A percentile compares a stretch with the other conserved stretches of the same genome.
Conservation (phyloP, 352 stramenopile species). For the Phytophthora fragariae region DNA sequence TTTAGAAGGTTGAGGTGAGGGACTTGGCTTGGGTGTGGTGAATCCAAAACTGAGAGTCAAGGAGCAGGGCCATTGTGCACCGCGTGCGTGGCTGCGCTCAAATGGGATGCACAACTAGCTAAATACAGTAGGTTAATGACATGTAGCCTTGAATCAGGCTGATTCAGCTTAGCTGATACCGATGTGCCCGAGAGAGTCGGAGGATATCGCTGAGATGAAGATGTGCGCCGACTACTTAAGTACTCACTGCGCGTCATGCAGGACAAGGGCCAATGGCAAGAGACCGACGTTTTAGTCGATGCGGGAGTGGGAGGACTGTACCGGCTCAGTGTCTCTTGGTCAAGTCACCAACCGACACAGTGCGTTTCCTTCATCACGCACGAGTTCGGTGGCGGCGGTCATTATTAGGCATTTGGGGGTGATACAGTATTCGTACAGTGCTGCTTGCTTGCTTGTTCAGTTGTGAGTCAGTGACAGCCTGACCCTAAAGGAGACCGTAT, state of each 20-base stretch:
- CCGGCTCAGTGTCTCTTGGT: neutral
- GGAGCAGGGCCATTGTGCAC: neutral
- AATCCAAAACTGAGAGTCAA: neutral
- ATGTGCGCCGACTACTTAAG: neutral
- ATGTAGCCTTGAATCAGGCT: neutral
- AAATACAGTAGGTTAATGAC: neutral
- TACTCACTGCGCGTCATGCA: neutral
- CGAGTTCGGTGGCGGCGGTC: neutral
- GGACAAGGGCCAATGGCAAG: neutral
- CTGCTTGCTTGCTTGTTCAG: too few species aligned
- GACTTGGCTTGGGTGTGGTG: neutral
- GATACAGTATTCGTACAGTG: too few species aligned
- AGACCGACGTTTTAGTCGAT: neutral
- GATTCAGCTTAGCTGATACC: neutral
- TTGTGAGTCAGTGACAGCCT: too few species aligned
- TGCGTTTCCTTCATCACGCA: neutral
- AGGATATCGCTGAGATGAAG: neutral
- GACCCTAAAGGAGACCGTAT: too few species aligned
- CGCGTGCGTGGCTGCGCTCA: neutral
- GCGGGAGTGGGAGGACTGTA: too few species aligned
- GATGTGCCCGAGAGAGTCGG: neutral
- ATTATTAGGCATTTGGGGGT: too few species aligned
- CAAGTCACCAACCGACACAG: neutral
- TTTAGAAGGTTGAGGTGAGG: neutral
- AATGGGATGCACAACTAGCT: neutral